These are phyloP conservation scores for Nidula niveotomentosa DNA, from an alignment of 1,284 basidiomycete genomes.

Conservation along the genomic window DNA sequence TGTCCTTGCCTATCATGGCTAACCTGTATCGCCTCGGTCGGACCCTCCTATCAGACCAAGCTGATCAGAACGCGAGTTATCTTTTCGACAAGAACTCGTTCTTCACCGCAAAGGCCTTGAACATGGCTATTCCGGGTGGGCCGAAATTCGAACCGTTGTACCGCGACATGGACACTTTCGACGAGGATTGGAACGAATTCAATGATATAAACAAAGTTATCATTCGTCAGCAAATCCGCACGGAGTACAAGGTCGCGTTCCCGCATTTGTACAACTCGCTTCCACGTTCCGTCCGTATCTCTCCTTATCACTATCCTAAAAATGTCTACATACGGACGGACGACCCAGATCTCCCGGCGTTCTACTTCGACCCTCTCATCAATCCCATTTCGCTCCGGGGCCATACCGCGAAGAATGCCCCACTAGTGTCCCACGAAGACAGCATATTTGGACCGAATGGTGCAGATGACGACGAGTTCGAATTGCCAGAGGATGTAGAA, in stretches of 20 bases:
- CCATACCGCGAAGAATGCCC: conserved; percentile 79
- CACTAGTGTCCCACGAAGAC: conserved; percentile 89
- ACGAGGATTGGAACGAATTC: conserved; percentile 99
- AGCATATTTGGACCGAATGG: conserved; percentile 85
- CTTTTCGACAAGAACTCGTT: conserved; percentile 98
- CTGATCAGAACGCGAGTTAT: conserved; percentile 88
- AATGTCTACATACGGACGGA: conserved; percentile 99
- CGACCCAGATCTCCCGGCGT: conserved; percentile 98
- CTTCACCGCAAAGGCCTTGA: conserved; percentile 97
- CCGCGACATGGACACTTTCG: conserved; percentile 95
- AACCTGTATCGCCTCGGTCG: conserved; percentile 96
- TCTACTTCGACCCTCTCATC: conserved; percentile 99
- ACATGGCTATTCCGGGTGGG: conserved; percentile 98
- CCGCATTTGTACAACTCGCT: conserved; percentile 99
- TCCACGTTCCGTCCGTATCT: conserved; percentile 92
- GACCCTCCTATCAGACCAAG: conserved; percentile 90
- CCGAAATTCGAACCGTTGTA: conserved; percentile 97
- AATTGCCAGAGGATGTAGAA: conserved; percentile 78
- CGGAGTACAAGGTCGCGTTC: conserved; percentile 99
- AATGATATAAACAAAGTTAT: conserved; percentile 99
- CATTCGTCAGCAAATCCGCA: conserved; percentile 97
- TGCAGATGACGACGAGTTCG: conserved; percentile 87
- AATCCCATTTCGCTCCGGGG: conserved; percentile 94
- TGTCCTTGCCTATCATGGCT: conserved; percentile 93
- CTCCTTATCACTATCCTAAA: conserved; percentile 93